Percentiles rank a stretch among this genome's conserved stretches.
Evolutionary conservation across 331 rosid species (phyloP).

Genomic region (Ulmus americana): DNA sequence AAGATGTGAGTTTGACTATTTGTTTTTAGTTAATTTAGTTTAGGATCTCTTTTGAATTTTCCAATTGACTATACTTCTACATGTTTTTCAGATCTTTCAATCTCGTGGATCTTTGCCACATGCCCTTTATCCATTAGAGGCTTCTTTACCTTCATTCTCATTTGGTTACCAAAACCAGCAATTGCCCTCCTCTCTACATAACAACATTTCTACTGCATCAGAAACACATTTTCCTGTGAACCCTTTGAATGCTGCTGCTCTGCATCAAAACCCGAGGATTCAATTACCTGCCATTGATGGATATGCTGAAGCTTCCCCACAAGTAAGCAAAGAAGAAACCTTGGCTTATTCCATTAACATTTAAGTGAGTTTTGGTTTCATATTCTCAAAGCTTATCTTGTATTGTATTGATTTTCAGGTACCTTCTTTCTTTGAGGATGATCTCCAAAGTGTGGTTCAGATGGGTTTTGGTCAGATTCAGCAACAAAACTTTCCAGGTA

Average conservation of each 20-base stretch:
- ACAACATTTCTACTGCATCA: slow-evolving; percentile 23
- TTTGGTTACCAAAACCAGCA: slow-evolving; percentile 37
- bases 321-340: slow-evolving; percentile 23
- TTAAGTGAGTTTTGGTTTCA: neutral
- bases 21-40: neutral
- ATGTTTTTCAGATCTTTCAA: slow-evolving; percentile 38
- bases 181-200: slow-evolving; percentile 30
- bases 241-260: slow-evolving; percentile 19
- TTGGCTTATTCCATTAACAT: neutral
- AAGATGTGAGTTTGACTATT: slow-evolving; percentile 35
- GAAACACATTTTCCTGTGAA: slow-evolving; percentile 32
- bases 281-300: slow-evolving; percentile 30
- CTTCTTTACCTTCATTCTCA: slow-evolving; percentile 31
- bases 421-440: slow-evolving; percentile 43
- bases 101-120: slow-evolving; percentile 36
- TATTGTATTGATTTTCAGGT: slow-evolving; percentile 22
- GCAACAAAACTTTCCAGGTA: slow-evolving; percentile 37
- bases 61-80: neutral
- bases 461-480: slow-evolving; percentile 48
- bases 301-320: slow-evolving; percentile 29
- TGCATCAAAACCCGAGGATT: slow-evolving; percentile 23
- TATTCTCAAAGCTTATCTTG: slow-evolving; percentile 12
- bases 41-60: slow-evolving; percentile 1
- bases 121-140: slow-evolving; percentile 31
- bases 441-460: slow-evolving; percentile 48